Evolutionary conservation across 257 asterid genomes (phyloP).

Genomic region (Cordia subcordata): DNA sequence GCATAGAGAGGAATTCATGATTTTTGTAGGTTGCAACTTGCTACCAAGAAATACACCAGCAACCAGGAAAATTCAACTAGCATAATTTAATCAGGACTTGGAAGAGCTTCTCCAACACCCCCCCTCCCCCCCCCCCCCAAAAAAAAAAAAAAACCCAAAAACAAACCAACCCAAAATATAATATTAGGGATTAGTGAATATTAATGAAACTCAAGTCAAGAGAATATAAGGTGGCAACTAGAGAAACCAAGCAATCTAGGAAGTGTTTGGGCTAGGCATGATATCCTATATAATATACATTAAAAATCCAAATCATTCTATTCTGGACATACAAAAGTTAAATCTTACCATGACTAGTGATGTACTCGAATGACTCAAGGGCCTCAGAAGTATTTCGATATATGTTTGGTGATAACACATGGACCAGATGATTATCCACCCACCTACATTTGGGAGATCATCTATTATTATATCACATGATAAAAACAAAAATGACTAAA

Average conservation of each 20-base stretch:
- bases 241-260: too few relatives aligned
- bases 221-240: too few relatives aligned
- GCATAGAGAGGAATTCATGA: conserved; percentile 9
- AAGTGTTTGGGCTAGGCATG: not conserved
- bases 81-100: too few relatives aligned
- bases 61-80: not conserved
- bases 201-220: too few relatives aligned
- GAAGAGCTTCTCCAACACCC: too few relatives aligned
- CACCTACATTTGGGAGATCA: conserved; percentile 54
- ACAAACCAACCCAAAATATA: too few relatives aligned
- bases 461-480: conserved; percentile 4
- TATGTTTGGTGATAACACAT: conserved; percentile 77
- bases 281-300: not conserved
- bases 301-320: not conserved
- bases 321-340: not conserved
- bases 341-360: conserved; percentile 72
- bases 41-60: not conserved
- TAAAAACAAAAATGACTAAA: not conserved
- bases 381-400: conserved; percentile 80
- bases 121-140: too few relatives aligned
- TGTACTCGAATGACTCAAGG: conserved; percentile 85
- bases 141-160: too few relatives aligned
- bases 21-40: not conserved
- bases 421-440: conserved; percentile 96
- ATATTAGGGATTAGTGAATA: too few relatives aligned